These are phyloP conservation scores for Pythium scleroteichum DNA, from an alignment of 352 stramenopile species.

Conservation along the genomic window DNA sequence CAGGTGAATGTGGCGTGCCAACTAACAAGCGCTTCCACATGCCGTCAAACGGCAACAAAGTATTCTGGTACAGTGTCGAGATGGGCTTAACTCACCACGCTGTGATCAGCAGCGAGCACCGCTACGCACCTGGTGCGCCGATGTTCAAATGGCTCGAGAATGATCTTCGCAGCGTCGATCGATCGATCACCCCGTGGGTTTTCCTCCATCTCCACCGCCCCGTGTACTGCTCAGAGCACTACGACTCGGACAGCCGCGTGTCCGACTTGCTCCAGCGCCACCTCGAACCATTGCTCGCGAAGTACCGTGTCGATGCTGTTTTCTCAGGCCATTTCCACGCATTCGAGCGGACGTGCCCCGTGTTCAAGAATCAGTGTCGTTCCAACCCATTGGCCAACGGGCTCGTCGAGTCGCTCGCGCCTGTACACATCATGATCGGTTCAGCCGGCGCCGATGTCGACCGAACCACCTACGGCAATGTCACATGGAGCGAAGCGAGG, in stretches of 20 bases:
- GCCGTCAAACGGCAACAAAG: conserved; percentile 31
- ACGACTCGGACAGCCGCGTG: conserved; percentile 1
- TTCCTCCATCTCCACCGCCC: conserved; percentile 15
- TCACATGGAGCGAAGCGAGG: conserved; percentile 7
- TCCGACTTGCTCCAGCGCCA: conserved; percentile 7
- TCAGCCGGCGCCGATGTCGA: conserved; percentile 21
- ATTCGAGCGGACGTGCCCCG: conserved; percentile 29
- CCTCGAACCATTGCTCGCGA: conserved; percentile 24
- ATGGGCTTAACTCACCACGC: conserved; percentile 28
- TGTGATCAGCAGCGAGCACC: conserved; percentile 32
- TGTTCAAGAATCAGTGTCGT: conserved; percentile 9
- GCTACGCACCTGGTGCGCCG: conserved; percentile 24
- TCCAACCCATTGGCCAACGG: conserved; percentile 15
- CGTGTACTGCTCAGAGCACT: conserved; percentile 27
- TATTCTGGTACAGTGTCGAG: conserved; percentile 33
- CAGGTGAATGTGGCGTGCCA: conserved; percentile 74
- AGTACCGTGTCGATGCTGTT: conserved; percentile 26
- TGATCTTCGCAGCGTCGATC: conserved; percentile 28
- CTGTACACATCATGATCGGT: conserved; percentile 7
- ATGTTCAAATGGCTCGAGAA: conserved; percentile 32
- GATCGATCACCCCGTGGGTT: conserved; percentile 25
- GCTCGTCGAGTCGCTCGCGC: background rate
- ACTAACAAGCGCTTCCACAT: conserved; percentile 55
- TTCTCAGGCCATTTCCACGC: conserved; percentile 28
- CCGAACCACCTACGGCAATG: conserved; percentile 1